A percentile compares a stretch with the other conserved stretches of the same genome.
Conservation (phyloP, 2,329 filamentous ascomycete species). For the Diaporthe sp. region DNA sequence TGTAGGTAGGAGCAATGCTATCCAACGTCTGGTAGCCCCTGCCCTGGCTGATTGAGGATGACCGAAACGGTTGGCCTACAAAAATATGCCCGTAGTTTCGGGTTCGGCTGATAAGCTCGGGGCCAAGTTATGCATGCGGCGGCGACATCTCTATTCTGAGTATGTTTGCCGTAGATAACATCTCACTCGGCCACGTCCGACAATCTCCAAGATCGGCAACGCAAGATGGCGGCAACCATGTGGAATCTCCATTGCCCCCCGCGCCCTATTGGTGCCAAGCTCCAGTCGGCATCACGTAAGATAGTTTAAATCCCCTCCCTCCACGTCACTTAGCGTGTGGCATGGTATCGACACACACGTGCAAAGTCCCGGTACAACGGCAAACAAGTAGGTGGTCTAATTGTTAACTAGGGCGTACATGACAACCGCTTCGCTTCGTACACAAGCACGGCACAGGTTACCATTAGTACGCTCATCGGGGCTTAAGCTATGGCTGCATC, state of each 20-base stretch:
- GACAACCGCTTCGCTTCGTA: no score
- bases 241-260: neutral
- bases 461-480: neutral
- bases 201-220: conserved; percentile 29
- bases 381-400: no score
- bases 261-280: conserved; percentile 25
- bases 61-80: neutral
- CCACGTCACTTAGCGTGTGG: neutral
- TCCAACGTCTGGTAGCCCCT: neutral
- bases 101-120: conserved; percentile 16
- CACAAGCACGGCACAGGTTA: neutral
- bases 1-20: neutral
- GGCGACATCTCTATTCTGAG: neutral
- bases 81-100: neutral
- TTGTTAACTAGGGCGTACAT: no score
- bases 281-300: conserved; percentile 5
- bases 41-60: neutral
- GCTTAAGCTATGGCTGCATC: conserved; percentile 8
- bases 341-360: neutral
- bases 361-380: neutral
- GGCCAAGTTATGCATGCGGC: neutral
- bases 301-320: neutral
- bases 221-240: neutral
- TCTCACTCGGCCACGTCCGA: conserved; percentile 7
- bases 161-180: conserved; percentile 21